phyloP scores from a whole-genome alignment of 495 filamentous ascomycete species.

The Trypethelium eluteriae region DNA sequence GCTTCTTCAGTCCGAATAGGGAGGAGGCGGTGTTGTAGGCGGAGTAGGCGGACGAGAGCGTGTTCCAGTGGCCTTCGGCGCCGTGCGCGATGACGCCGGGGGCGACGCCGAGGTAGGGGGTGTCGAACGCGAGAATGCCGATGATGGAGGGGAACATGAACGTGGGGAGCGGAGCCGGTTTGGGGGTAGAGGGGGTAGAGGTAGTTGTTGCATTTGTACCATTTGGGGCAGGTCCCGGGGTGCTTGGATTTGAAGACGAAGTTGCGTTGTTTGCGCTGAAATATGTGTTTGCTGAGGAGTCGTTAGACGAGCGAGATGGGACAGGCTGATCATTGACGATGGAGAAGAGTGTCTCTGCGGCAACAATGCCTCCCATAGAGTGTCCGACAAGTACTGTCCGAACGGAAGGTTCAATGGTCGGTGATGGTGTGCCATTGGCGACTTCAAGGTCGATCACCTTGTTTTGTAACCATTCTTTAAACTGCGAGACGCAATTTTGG shows the following conservation, averaged over 20 bases:
- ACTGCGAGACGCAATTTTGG: constrained; percentile 65
- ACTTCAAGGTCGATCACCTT: constrained; percentile 94
- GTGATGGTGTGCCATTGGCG: constrained; percentile 67
- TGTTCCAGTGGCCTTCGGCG: constrained; percentile 76
- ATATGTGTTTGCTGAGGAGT: constrained; percentile 17
- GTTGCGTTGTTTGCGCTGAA: background rate
- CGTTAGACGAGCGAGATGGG: constrained; percentile 28
- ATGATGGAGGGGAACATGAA: constrained; percentile 68
- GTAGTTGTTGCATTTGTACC: background rate
- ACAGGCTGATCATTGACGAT: constrained; percentile 64
- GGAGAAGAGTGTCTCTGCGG: constrained; percentile 72
- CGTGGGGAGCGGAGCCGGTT: constrained; percentile 18
- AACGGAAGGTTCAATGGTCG: constrained; percentile 82
- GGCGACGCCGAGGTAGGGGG: constrained; percentile 83
- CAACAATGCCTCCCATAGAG: constrained; percentile 96
- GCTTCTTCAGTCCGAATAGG: constrained; percentile 49
- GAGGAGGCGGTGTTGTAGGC: constrained; percentile 57
- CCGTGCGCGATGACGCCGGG: constrained; percentile 84
- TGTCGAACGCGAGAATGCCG: constrained; percentile 90
- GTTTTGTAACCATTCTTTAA: constrained; percentile 88
- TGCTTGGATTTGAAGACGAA: background rate
- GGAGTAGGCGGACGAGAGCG: constrained; percentile 59
- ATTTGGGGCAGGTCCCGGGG: constrained; percentile 1
- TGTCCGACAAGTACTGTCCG: constrained; percentile 80
- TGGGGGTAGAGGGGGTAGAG: constrained; percentile 15